Evolutionary conservation across 2,329 filamentous ascomycete genomes (phyloP), one percentile per base, ranked within the genome.

Genomic region (Fusarium miscanthi): DNA sequence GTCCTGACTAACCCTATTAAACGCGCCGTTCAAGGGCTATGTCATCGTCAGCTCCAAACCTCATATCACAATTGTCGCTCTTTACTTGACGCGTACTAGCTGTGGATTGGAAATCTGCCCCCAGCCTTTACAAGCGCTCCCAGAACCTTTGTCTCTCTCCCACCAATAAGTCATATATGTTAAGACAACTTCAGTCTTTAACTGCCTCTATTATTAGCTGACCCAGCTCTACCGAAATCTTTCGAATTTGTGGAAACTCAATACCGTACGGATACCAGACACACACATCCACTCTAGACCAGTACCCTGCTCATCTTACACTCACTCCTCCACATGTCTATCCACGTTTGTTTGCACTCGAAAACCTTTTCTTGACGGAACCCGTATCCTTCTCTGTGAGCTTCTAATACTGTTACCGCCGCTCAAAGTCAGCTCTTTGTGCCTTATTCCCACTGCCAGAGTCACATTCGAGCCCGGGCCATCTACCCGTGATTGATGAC

Each of bases 401-500:
- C 48, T 53, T 46, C 63, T 52, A 61, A 64, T 61, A 52, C 60
- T 52, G 51, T 56, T 59, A 52, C 37, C 45, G 72, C 51, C 49
- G 17, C 57, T 63, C 60, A 27, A 45, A 53, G 38, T 59, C 59
- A 60, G 41, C 41, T 49, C 43, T 51, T 56, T 60, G 48, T 59
- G 49, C 66, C 51, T 54, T 59, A 42, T 69, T 62, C 33, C 57
- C 54, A 69, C 52, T 60, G 41, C 59, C 54, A 68, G 64, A 65
- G 73, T 77, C 71, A 51, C 69, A 69, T 75, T 60, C 49, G 52
- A 69, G 68, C 61, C 63, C 70, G 62, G 65, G 54, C 63, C 66
- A 72, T 73, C 72, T 65, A 66, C 67, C 68, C 66, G 60, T 66
- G 61, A 72, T 66, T 73, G 70, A 73, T 75, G 58, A 71, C 56